Base-by-base conservation (phyloP, 805 yeast genomes). In the Candida arabinofermentans region DNA sequence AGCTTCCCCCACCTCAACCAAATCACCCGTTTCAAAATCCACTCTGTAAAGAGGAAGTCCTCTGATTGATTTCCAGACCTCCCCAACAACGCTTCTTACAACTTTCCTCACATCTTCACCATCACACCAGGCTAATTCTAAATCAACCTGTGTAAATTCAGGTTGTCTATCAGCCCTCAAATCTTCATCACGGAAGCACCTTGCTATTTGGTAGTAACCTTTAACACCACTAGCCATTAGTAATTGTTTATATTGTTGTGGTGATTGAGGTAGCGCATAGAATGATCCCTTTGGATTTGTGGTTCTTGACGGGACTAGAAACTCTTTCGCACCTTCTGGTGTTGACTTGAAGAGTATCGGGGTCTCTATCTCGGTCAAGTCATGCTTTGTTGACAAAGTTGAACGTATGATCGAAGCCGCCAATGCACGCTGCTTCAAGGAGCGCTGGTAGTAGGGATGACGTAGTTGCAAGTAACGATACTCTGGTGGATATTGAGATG, bases 271-370 rank as follows among this genome's bases (percentile, higher is more conserved):
- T 23, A 93, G 69, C 0, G 99, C 97, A 60, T 91, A 93, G 61
- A 86, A 84, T 16, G 63, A 56, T 22, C 69, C 65, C 2, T 21
- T 23, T 9, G 34, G 37, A 9, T 35, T 35, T 65, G 63, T 13
- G 74, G 19, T 66, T 49, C 98, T 72, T 0, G 97, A 87, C 1
- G 99, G 99, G 0, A 93, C 97, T 36, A 93, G 64, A 59, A 91
- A 93, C 63, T 93, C 99, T 29, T 95, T 72, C 1, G 99, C 99
- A 13, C 99, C 99, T 62, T 93, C 99, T 0, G 99, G 99, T 0
- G 99, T 93, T 2, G 96, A 86, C 57, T 93, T 90, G 71, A 93
- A 93, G 23, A 93, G 65, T 6, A 91, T 61, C 1, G 99, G 99
- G 0, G 99, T 93, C 59, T 91, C 99, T 23, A 93, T 73, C 57